Base-by-base conservation (phyloP, 352 stramenopile species). In the Globisporangium viniferum region DNA sequence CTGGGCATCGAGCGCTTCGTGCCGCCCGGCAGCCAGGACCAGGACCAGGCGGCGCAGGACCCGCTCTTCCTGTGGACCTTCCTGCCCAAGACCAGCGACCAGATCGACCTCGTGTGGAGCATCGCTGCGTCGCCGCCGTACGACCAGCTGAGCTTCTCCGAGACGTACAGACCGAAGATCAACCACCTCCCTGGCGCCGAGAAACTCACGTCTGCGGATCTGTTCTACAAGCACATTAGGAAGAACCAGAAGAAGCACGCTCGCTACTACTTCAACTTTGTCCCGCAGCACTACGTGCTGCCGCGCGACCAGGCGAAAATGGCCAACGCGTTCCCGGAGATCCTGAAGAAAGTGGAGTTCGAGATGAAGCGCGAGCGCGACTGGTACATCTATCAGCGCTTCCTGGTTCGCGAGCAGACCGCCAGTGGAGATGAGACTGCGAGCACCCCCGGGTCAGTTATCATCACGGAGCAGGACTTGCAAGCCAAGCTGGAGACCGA, bases 101-200 rank as follows among this genome's bases (percentile, higher is more conserved):
- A 88, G 12, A 80, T 95, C 56, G 83, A 92, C 58, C 74, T 93
- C 41, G 84, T 95, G 51, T 93, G 84, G 88, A 91, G 75, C 64
- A 55, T 66, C 6, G 65, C 61, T 1, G 55, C 67, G 0, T 14
- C 68, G 0, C 75, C 78, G 18, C 79, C 77, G 14, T 72, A 84
- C 24, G 66, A 71, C 1, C 56, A 80, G 57, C 66, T 91, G 48
- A 65, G 75, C 57, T 82, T 90, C 22, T 65, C 80, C 2, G 58
- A 74, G 41, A 54, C 73, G 54, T 89, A 88, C 63, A 24, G 54
- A 1, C 57, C 76, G 59, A 92, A 89, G 63, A 62, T 95, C 68
- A 95, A 94, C 70, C 84, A 81, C 64, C 53, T 95, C 9, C 88
- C 86, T 14, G 88, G 86, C 8, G 75, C 79, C 0, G 73, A 79